Percentiles rank a stretch among this genome's conserved stretches.
Conservation (phyloP, 139 green algal genomes). For the Gonium pectorale region DNA sequence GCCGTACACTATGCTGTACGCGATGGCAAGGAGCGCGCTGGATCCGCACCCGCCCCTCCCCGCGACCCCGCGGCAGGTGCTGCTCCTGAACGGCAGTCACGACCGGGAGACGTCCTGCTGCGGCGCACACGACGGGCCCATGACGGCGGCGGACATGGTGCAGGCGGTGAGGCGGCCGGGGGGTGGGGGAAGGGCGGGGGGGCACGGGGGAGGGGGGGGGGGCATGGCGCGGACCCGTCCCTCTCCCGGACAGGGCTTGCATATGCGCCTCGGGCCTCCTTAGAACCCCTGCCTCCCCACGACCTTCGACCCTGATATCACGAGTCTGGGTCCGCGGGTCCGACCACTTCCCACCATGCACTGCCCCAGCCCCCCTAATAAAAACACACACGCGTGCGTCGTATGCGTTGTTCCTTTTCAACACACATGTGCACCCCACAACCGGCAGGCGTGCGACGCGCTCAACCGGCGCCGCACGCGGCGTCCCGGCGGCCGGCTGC, state of each 20-base stretch:
- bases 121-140: slow-evolving; percentile 66
- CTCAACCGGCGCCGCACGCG: slow-evolving; percentile 72
- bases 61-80: slow-evolving; percentile 71
- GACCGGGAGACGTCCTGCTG: slow-evolving; percentile 90
- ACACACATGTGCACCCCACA: neutral
- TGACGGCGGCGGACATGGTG: slow-evolving; percentile 92
- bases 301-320: too few species aligned
- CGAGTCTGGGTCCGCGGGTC: too few species aligned
- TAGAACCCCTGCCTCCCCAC: too few species aligned
- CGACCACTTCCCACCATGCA: too few species aligned
- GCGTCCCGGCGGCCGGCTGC: slow-evolving; percentile 56
- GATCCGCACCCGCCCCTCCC: neutral
- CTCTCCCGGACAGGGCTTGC: too few species aligned
- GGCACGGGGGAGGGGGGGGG: neutral
- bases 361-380: too few species aligned
- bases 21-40: too few species aligned
- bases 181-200: neutral
- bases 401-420: too few species aligned
- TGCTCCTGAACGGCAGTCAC: slow-evolving; percentile 94
- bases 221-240: too few species aligned
- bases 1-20: too few species aligned
- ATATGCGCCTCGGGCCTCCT: too few species aligned
- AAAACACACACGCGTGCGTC: neutral
- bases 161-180: slow-evolving; percentile 55
- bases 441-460: slow-evolving; percentile 62